Base-by-base conservation (phyloP, 1,139 yeast species). In the Pichia sp. region DNA sequence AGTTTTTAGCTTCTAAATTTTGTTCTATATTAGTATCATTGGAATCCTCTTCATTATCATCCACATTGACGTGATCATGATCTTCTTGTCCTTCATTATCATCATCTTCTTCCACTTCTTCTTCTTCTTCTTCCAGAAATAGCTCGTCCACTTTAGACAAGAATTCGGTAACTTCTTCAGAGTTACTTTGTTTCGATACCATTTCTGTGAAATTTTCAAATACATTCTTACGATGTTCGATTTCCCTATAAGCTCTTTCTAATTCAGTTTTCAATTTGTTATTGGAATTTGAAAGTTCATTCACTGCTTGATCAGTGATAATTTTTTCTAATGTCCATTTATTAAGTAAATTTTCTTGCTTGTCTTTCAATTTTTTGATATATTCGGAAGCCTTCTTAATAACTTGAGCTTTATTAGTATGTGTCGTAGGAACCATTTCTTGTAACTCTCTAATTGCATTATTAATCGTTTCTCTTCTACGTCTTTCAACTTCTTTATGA, bases 401-500 rank as follows among this genome's bases (percentile, higher is more conserved):
- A 49, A 90, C 86, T 62, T 87, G 92, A 22, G 97, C 85, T 71
- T 92, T 92, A 66, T 90, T 90, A 49, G 92, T 80, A 64, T 90
- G 97, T 48, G 85, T 80, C 32, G 90, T 82, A 22, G 97, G 97
- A 46, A 92, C 80, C 48, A 86, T 69, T 40, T 78, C 78, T 35
- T 95, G 87, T 56, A 92, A 74, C 58, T 82, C 89, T 58, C 82
- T 82, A 61, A 92, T 90, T 11, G 97, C 97, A 42, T 76, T 73
- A 66, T 90, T 92, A 62, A 92, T 92, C 41, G 84, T 80, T 62
- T 92, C 97, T 59, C 99, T 80, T 62, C 99, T 82, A 58, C 97
- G 80, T 60, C 97, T 78, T 68, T 92, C 99, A 29, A 92, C 98
- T 67, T 94, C 98, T 66, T 92, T 92, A 69, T 92, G 99, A 64